Percentiles rank a stretch among this genome's conserved stretches.
Evolutionary conservation across 169 alveolate genomes (phyloP).

Genomic region (Eimeria sp.): DNA sequence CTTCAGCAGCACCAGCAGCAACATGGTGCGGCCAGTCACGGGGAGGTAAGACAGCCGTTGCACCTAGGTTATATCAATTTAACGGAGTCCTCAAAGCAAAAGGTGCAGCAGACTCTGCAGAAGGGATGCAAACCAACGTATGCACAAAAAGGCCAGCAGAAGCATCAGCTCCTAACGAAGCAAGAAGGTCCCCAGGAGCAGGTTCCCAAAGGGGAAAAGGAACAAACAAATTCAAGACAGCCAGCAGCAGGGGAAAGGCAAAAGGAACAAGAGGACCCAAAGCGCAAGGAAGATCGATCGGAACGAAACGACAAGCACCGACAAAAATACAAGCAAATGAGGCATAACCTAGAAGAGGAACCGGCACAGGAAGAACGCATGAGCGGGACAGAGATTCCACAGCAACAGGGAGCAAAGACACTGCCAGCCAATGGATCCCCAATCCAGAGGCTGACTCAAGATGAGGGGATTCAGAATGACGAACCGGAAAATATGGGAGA

Average conservation of each 20-base stretch:
- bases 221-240: not conserved
- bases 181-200: not conserved
- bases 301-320: not conserved
- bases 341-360: not conserved
- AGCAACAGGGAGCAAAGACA: not conserved
- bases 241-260: not conserved
- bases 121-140: not conserved
- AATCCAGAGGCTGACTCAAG: not conserved
- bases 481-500: not conserved
- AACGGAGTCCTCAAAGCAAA: not conserved
- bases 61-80: not conserved
- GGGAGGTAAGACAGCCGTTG: not conserved
- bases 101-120: slow-evolving; percentile 22
- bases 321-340: not conserved
- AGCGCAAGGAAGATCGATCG: not conserved
- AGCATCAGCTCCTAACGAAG: slow-evolving; percentile 12
- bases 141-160: not conserved
- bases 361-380: not conserved
- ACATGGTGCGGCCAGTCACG: not conserved
- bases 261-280: not conserved
- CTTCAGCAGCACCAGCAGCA: slow-evolving; percentile 14
- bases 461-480: not conserved
- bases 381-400: not conserved
- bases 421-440: not conserved
- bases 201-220: not conserved